These are phyloP conservation scores for Petunia hybrid DNA, from an alignment of 305 asterid species.

Conservation along the genomic window DNA sequence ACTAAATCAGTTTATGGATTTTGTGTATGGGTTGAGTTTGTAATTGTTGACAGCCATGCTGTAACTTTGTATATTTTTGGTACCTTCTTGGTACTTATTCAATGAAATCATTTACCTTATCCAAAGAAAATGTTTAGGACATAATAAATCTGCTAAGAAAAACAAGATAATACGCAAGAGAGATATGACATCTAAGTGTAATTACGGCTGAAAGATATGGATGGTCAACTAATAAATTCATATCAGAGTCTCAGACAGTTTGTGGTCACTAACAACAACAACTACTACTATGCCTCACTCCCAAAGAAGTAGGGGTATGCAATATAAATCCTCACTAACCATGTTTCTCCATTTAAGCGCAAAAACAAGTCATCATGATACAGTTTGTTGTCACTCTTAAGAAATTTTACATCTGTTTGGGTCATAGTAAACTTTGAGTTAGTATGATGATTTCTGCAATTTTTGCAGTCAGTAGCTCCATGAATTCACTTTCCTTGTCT, in stretches of 20 bases:
- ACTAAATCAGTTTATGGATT: too few species aligned
- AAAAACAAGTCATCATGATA: too few species aligned
- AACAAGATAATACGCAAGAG: constrained; percentile 9
- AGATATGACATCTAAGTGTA: background rate
- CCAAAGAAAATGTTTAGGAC: background rate
- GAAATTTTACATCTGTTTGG: background rate
- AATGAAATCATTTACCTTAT: too few species aligned
- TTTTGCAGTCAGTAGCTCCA: background rate
- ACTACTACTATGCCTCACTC: too few species aligned
- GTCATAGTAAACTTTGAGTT: background rate
- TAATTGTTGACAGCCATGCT: too few species aligned
- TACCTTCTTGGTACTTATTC: too few species aligned
- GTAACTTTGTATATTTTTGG: background rate
- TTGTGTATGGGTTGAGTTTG: too few species aligned
- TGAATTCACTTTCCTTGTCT: background rate
- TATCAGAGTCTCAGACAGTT: background rate
- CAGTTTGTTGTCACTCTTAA: background rate
- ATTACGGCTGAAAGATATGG: background rate
- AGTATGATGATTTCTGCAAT: background rate
- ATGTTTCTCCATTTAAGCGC: too few species aligned
- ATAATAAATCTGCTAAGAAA: background rate
- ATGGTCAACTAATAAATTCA: background rate
- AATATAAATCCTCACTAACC: too few species aligned
- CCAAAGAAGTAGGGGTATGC: too few species aligned
- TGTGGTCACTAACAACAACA: background rate